Evolutionary conservation across 768 basidiomycete genomes (phyloP).

Genomic region (Psilocybe sp.): DNA sequence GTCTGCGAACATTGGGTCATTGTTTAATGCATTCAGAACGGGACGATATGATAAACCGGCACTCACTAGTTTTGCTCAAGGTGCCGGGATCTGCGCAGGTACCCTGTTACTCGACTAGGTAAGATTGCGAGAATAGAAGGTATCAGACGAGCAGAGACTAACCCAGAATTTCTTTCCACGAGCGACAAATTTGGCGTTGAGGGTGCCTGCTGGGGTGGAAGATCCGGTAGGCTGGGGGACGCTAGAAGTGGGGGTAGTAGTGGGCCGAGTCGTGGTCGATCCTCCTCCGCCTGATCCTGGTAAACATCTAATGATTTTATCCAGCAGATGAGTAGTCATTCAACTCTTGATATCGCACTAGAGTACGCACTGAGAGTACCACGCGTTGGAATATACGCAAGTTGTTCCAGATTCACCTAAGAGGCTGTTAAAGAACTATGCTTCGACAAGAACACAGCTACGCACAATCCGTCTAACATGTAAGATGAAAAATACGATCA

Average conservation of each 20-base stretch:
- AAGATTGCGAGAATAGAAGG: too few relatives aligned
- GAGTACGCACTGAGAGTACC: conserved; percentile 25
- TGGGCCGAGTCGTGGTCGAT: conserved; percentile 3
- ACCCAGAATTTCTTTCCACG: conserved; percentile 34
- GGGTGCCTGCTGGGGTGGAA: conserved; percentile 11
- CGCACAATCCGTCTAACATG: conserved; percentile 15
- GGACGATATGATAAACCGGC: neutral
- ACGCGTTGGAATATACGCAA: conserved; percentile 25
- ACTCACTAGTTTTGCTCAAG: conserved; percentile 27
- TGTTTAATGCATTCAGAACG: neutral
- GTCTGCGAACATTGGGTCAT: conserved; percentile 15
- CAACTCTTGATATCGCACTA: too few relatives aligned
- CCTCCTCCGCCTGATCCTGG: neutral
- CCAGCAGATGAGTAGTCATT: too few relatives aligned
- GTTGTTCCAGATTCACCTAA: conserved; percentile 24
- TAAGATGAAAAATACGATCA: conserved; percentile 1
- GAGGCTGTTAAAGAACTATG: too few relatives aligned
- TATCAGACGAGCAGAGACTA: neutral
- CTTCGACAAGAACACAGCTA: neutral
- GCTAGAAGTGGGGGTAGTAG: neutral
- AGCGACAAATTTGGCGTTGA: conserved; percentile 25
- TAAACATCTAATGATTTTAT: conserved; percentile 5
- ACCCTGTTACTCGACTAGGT: conserved; percentile 8
- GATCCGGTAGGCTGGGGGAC: conserved; percentile 1
- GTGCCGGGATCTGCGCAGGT: conserved; percentile 22